A percentile compares a stretch with the other conserved stretches of the same genome.
Evolutionary conservation across 2,329 filamentous ascomycete species (phyloP).

Genomic region (Hansfordia pulvinata): DNA sequence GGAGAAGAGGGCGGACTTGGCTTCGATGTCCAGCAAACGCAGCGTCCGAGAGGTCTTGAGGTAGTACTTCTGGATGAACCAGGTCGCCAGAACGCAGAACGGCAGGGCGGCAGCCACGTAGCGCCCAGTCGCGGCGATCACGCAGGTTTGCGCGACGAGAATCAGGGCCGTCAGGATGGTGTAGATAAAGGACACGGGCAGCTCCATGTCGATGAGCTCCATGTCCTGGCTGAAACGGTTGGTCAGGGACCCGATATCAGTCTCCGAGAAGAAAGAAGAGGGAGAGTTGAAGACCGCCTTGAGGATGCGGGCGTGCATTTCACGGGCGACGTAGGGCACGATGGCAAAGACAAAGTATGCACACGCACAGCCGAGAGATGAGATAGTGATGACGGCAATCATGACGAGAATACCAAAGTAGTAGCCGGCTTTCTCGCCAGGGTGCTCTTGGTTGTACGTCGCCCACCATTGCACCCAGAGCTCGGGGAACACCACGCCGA

Average conservation of each 20-base stretch:
- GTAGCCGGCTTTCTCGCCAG: background rate
- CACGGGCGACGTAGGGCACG: too few species aligned
- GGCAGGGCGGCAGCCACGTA: conserved; percentile 30
- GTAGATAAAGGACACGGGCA: conserved; percentile 11
- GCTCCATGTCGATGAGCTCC: conserved; percentile 11
- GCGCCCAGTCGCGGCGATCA: conserved; percentile 27
- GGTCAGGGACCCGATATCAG: background rate
- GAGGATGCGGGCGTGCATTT: background rate
- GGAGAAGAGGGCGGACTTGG: conserved; percentile 32
- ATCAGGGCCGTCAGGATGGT: conserved; percentile 14
- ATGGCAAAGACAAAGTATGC: background rate
- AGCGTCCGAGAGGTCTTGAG: conserved; percentile 41
- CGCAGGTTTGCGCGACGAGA: conserved; percentile 24
- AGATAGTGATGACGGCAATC: background rate
- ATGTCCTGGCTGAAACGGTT: conserved; percentile 1
- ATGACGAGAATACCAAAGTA: background rate
- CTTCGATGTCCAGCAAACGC: conserved; percentile 37
- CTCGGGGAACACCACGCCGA: conserved; percentile 16
- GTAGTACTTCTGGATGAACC: conserved; percentile 35
- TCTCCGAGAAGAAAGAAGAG: conserved; percentile 1
- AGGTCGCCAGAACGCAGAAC: conserved; percentile 23
- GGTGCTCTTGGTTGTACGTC: too few species aligned
- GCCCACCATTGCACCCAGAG: background rate
- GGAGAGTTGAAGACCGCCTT: background rate
- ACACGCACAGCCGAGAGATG: background rate